A percentile compares a stretch with the other conserved stretches of the same genome.
phyloP scores from a whole-genome alignment of 768 basidiomycete species.

The Trametes sanguinea region DNA sequence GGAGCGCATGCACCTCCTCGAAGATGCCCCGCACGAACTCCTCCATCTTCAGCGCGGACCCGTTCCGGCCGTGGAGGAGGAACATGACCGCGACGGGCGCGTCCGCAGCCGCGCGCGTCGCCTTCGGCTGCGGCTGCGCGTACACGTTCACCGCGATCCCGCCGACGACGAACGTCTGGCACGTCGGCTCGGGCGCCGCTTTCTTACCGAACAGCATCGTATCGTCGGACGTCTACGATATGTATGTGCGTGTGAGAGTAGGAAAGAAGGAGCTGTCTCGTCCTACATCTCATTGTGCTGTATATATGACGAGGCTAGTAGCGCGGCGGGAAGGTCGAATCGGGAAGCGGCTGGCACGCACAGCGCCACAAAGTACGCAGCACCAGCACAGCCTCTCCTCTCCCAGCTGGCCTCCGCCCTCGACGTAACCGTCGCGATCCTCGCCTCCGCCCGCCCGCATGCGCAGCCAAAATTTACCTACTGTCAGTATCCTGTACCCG shows the following conservation, averaged over 20 bases:
- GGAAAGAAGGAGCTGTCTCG: too few relatives aligned
- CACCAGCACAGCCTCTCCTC: not conserved
- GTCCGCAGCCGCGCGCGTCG: slow-evolving; percentile 6
- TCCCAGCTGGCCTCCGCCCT: not conserved
- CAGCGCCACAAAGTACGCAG: not conserved
- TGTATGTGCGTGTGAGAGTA: too few relatives aligned
- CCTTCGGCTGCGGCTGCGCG: slow-evolving; percentile 21
- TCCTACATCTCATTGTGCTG: not conserved
- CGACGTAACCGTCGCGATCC: not conserved
- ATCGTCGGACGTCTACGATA: too few relatives aligned
- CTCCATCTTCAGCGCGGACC: slow-evolving; percentile 34
- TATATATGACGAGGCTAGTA: too few relatives aligned
- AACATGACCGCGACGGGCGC: slow-evolving; percentile 40
- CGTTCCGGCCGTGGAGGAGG: slow-evolving; percentile 50
- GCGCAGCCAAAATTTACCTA: not conserved
- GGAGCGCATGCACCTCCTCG: slow-evolving; percentile 18
- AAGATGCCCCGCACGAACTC: slow-evolving; percentile 29
- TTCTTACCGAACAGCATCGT: slow-evolving; percentile 14
- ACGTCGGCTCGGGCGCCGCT: slow-evolving; percentile 19
- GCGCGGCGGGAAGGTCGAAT: too few relatives aligned
- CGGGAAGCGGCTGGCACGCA: not conserved
- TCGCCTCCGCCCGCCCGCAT: not conserved
- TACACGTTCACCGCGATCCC: slow-evolving; percentile 35
- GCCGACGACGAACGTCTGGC: slow-evolving; percentile 29
- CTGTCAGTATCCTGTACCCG: too few relatives aligned